Percentiles rank a stretch among this genome's conserved stretches.
Evolutionary conservation across 768 basidiomycete genomes (phyloP).

Genomic region (Termitomyces sp.): DNA sequence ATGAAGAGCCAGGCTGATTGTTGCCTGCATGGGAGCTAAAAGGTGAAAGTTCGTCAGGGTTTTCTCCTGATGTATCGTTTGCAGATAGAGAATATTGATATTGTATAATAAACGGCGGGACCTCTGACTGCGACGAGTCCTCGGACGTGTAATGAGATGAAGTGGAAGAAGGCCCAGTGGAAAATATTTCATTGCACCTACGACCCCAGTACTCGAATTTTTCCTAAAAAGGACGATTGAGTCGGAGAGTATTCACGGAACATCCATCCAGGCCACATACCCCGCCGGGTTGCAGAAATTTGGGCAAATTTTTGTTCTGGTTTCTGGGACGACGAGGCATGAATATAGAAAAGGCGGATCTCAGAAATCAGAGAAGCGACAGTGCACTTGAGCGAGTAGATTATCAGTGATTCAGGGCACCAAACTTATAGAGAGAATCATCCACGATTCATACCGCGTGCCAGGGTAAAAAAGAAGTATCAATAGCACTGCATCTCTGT

Average conservation of each 20-base stretch:
- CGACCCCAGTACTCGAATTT: slow-evolving; percentile 5
- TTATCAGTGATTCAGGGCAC: not conserved
- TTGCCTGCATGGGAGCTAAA: not conserved
- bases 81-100: not conserved
- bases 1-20: not conserved
- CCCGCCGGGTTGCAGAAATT: not conserved
- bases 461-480: slow-evolving; percentile 1
- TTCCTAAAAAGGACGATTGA: not conserved
- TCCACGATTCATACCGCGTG: not conserved
- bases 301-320: slow-evolving; percentile 3
- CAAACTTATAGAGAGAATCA: slow-evolving; percentile 5
- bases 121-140: not conserved
- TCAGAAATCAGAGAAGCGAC: not conserved
- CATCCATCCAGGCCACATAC: not conserved
- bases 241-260: not conserved
- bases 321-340: not conserved
- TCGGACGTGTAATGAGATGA: not conserved
- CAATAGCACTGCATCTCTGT: slow-evolving; percentile 7
- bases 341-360: not conserved
- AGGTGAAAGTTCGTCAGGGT: not conserved
- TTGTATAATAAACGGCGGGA: not conserved
- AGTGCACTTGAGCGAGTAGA: not conserved
- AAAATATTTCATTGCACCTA: not conserved
- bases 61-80: not conserved
- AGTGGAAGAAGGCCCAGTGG: not conserved